Evolutionary conservation across 306 rosid genomes (phyloP), one percentile per base, ranked within the genome.

Genomic region (Prunus mira): DNA sequence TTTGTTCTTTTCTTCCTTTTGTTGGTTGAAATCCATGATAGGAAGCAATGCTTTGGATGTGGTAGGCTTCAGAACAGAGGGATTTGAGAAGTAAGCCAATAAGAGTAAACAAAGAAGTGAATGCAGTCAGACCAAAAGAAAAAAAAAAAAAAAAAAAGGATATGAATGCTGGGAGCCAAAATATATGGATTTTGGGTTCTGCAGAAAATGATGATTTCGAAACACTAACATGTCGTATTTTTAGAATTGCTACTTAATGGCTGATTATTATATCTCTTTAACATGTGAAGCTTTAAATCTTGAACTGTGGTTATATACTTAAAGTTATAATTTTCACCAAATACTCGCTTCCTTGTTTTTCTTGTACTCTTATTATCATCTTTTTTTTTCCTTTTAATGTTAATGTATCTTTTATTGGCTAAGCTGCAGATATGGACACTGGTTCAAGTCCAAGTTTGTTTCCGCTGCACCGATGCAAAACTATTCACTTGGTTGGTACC

Each of bases 401-500:
- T 30, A 61, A 74, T 71, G 65, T 25, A 60, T 4, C 65, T 25
- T 71, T 60, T 28, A 14, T 47, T 49, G 17, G 81, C 63, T 76
- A 52, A 54, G 80, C 78, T 46, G 82, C 82, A 82, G 78, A 38
- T 62, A 93, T 93, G 96, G 94, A 93, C 30, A 81, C 52, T 50
- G 89, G 83, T 77, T 80, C 79, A 55, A 78, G 79, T 46, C 83
- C 82, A 24, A 70, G 87, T 78, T 64, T 86, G 75, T 77, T 77
- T 67, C 89, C 89, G 18, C 60, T 86, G 78, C 89, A 86, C 74
- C 79, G 86, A 64, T 76, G 84, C 84, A 86, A 83, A 79, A 86
- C 90, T 49, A 65, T 86, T 81, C 90, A 86, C 69, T 82, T 86
- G 90, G 90, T 86, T 69, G 69, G 87, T 81, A 76, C 66, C 38